A percentile compares a stretch with the other conserved stretches of the same genome.
Conservation (phyloP, 495 filamentous ascomycete genomes). For the Penicillium steckii region DNA sequence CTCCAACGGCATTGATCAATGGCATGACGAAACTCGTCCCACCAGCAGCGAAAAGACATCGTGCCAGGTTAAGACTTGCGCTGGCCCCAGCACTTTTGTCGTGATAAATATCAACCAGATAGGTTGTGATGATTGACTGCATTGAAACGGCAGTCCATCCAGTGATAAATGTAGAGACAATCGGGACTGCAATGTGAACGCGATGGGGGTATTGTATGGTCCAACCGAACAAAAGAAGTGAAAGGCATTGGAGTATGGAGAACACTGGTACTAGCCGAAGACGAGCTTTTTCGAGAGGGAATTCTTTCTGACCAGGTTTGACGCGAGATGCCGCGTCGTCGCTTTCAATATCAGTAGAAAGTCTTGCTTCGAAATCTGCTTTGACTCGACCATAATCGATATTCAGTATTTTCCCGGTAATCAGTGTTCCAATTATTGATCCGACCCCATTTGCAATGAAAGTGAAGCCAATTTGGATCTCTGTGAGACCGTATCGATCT, state of each 20-base stretch:
- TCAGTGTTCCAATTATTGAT: conserved; percentile 47
- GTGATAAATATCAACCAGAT: conserved; percentile 63
- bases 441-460: conserved; percentile 53
- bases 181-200: conserved; percentile 50
- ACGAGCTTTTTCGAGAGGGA: conserved; percentile 51
- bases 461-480: conserved; percentile 48
- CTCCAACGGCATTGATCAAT: conserved; percentile 60
- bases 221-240: conserved; percentile 58
- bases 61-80: conserved; percentile 65
- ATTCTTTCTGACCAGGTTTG: conserved; percentile 9
- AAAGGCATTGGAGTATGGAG: conserved; percentile 39
- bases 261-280: conserved; percentile 41
- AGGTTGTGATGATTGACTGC: conserved; percentile 36
- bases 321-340: background rate
- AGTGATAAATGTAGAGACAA: conserved; percentile 58
- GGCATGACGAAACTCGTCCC: conserved; percentile 60
- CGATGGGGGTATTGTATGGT: conserved; percentile 42
- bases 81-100: conserved; percentile 58
- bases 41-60: conserved; percentile 65
- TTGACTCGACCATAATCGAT: conserved; percentile 16
- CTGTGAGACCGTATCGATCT: conserved; percentile 37
- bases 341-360: background rate
- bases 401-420: conserved; percentile 36
- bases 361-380: conserved; percentile 7
- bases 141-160: conserved; percentile 54